phyloP scores from a whole-genome alignment of 306 rosid genomes.

The Purshia tridentata region DNA sequence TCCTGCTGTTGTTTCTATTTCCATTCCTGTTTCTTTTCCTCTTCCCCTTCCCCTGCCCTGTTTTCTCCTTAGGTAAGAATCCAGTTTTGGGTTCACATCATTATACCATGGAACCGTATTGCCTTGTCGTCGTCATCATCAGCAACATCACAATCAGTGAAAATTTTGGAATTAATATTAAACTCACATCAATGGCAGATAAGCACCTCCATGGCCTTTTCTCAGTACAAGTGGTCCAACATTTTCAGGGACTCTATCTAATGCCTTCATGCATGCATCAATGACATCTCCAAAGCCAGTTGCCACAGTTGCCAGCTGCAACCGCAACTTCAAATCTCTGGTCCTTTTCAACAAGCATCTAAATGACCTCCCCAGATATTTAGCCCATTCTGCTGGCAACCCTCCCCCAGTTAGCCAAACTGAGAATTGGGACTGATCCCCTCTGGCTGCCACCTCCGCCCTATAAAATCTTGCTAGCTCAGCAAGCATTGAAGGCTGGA shows the following conservation, averaged over 20 bases:
- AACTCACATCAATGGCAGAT: slow-evolving; percentile 86
- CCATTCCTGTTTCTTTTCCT: neutral
- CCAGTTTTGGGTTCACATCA: neutral
- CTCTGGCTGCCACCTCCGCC: slow-evolving; percentile 91
- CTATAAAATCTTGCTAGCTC: slow-evolving; percentile 86
- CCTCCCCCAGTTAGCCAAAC: slow-evolving; percentile 99
- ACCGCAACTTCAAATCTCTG: slow-evolving; percentile 71
- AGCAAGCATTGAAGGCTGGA: slow-evolving; percentile 76
- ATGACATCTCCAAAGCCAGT: slow-evolving; percentile 77
- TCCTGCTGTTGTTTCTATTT: slow-evolving; percentile 5
- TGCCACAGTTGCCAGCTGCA: slow-evolving; percentile 73
- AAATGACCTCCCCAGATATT: slow-evolving; percentile 85
- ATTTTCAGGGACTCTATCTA: slow-evolving; percentile 84
- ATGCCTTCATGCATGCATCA: slow-evolving; percentile 53
- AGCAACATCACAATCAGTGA: neutral
- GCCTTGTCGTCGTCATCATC: neutral
- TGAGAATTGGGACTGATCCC: slow-evolving; percentile 95
- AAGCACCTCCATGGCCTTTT: slow-evolving; percentile 96
- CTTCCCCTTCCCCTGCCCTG: neutral
- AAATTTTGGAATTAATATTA: neutral
- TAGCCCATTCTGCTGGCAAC: slow-evolving; percentile 96
- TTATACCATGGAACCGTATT: neutral
- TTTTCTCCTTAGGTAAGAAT: neutral
- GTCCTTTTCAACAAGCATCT: slow-evolving; percentile 88
- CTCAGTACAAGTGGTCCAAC: slow-evolving; percentile 81